These are phyloP conservation scores for Hyphopichia fennica DNA, from an alignment of 1,139 yeast species.

Conservation along the genomic window DNA sequence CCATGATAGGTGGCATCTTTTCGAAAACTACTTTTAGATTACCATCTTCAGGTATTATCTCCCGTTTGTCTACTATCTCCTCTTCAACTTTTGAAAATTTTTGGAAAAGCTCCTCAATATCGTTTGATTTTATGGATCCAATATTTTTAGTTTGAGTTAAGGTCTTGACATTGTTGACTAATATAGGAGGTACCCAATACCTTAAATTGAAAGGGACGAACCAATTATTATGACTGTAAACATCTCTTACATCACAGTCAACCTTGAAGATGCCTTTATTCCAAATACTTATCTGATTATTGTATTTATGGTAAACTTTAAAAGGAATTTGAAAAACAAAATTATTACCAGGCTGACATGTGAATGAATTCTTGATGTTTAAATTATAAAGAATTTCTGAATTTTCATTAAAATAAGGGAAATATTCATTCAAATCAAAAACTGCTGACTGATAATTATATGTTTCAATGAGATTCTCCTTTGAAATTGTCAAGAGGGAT, in stretches of 20 bases:
- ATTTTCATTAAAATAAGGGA: too few species aligned
- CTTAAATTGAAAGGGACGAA: constrained; percentile 37
- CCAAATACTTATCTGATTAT: neutral
- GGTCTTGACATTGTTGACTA: constrained; percentile 23
- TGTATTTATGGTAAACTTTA: neutral
- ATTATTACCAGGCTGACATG: neutral
- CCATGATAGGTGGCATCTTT: neutral
- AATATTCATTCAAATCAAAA: too few species aligned
- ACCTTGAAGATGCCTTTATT: constrained; percentile 5
- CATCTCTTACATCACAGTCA: constrained; percentile 31
- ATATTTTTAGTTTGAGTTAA: constrained; percentile 10
- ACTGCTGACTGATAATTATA: neutral
- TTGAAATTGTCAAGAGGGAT: constrained; percentile 5
- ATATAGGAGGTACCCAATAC: constrained; percentile 38
- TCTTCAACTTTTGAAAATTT: neutral
- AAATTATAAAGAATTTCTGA: neutral
- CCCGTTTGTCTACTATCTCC: neutral
- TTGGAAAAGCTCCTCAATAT: constrained; percentile 2
- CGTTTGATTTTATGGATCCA: constrained; percentile 1
- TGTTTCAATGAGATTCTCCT: neutral
- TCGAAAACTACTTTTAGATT: neutral
- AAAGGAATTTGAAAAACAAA: neutral
- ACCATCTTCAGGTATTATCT: neutral
- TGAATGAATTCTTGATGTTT: neutral
- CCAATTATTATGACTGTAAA: constrained; percentile 30